Conservation (phyloP, 1,139 yeast species). For the Arxiozyma slooffiae region DNA sequence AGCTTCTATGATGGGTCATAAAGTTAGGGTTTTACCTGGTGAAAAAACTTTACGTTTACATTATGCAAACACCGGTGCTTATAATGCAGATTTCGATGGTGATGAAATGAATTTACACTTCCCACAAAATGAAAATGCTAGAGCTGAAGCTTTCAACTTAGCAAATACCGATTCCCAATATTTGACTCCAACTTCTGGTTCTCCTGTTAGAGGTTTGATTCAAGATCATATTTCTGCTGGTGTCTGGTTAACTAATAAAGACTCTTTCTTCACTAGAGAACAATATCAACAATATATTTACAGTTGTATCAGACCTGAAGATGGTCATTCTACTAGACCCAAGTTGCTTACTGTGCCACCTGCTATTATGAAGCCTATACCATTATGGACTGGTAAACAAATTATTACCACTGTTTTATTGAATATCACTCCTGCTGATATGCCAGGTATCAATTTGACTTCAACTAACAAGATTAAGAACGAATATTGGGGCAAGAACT, state of each 20-base stretch:
- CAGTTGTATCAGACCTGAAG: constrained; percentile 94
- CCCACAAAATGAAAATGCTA: constrained; percentile 96
- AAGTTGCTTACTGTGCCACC: constrained; percentile 81
- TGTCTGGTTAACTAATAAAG: constrained; percentile 93
- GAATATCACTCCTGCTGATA: constrained; percentile 74
- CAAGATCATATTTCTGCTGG: constrained; percentile 99
- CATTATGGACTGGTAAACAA: constrained; percentile 99
- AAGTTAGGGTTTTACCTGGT: constrained; percentile 91
- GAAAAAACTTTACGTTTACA: constrained; percentile 94
- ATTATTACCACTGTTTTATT: constrained; percentile 80
- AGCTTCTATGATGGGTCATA: constrained; percentile 99
- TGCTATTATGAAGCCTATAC: constrained; percentile 73
- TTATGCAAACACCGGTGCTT: constrained; percentile 98
- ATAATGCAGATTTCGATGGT: constrained; percentile 99
- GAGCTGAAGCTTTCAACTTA: constrained; percentile 88
- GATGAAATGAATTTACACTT: constrained; percentile 99
- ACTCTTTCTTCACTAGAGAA: constrained; percentile 82
- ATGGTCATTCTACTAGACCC: constrained; percentile 79
- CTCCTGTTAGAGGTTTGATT: constrained; percentile 96
- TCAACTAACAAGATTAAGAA: constrained; percentile 85
- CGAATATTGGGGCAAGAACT: constrained; percentile 87
- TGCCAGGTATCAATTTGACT: constrained; percentile 81
- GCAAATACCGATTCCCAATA: constrained; percentile 97
- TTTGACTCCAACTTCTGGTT: constrained; percentile 94
- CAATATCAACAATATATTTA: constrained; percentile 88